Percentiles rank a stretch among this genome's conserved stretches.
Evolutionary conservation across 2,329 filamentous ascomycete species (phyloP).

Genomic region (Arthrobotrys iridis): DNA sequence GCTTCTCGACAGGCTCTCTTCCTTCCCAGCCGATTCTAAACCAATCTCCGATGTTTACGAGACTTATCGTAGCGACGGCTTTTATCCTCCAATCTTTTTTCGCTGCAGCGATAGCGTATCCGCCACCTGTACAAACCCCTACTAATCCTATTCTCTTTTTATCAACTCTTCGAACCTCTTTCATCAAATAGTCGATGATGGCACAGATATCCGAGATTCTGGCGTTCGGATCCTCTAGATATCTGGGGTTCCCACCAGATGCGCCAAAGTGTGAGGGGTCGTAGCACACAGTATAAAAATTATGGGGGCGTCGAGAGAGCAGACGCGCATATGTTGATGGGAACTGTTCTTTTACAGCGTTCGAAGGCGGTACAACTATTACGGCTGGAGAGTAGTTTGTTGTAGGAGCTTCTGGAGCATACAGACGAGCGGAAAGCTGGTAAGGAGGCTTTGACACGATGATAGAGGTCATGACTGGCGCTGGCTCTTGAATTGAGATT

Average conservation of each 20-base stretch:
- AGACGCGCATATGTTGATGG: constrained; percentile 2
- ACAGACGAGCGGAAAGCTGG: neutral
- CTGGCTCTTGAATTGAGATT: too few species aligned
- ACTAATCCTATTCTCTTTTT: constrained; percentile 61
- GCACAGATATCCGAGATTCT: neutral
- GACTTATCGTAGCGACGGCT: constrained; percentile 60
- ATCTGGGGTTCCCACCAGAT: neutral
- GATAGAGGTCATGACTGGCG: neutral
- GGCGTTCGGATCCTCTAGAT: constrained; percentile 4
- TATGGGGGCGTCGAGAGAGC: neutral
- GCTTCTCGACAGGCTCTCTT: neutral
- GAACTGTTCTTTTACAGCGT: constrained; percentile 5
- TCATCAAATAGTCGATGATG: constrained; percentile 3
- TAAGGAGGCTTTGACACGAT: neutral
- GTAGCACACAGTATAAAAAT: constrained; percentile 7
- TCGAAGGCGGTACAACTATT: neutral
- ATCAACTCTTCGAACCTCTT: constrained; percentile 2
- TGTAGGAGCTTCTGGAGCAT: neutral
- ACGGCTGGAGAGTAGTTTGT: constrained; percentile 2
- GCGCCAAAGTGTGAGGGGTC: constrained; percentile 6
- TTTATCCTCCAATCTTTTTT: constrained; percentile 62
- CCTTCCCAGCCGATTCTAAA: constrained; percentile 56
- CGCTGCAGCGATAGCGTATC: constrained; percentile 61
- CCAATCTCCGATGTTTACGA: constrained; percentile 59
- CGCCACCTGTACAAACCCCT: constrained; percentile 62